phyloP scores from a whole-genome alignment of 2,329 filamentous ascomycete species.

The Hypoxylon sp. region DNA sequence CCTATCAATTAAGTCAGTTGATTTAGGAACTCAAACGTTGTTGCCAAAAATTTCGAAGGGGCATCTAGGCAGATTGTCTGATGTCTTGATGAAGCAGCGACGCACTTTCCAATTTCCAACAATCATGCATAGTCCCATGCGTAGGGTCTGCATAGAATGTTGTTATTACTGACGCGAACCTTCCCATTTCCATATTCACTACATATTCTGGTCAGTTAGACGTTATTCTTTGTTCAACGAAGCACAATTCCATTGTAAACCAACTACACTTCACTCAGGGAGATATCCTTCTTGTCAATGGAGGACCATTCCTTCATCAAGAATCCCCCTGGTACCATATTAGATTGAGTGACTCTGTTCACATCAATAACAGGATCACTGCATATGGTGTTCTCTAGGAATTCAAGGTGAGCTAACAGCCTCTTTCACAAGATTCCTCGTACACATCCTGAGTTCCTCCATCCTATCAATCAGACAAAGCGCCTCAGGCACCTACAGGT shows the following conservation, averaged over 20 bases:
- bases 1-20: not conserved
- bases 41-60: not conserved
- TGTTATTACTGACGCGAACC: too few relatives aligned
- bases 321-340: not conserved
- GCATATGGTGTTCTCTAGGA: not conserved
- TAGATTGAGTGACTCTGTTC: not conserved
- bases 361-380: not conserved
- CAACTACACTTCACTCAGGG: not conserved
- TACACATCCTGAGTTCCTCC: not conserved
- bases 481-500: too few relatives aligned
- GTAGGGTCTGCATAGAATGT: too few relatives aligned
- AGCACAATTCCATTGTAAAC: not conserved
- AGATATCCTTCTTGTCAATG: not conserved
- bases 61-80: not conserved
- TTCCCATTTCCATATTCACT: too few relatives aligned
- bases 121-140: too few relatives aligned
- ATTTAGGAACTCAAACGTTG: not conserved
- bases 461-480: not conserved
- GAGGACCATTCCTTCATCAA: not conserved
- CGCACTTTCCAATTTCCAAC: not conserved
- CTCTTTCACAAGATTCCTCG: not conserved
- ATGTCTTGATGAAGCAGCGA: not conserved
- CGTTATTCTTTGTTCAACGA: not conserved
- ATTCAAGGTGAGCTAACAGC: not conserved
- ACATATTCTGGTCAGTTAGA: not conserved